These are phyloP conservation scores for Prinsepia uniflora DNA, from an alignment of 306 rosid species.

Conservation along the genomic window DNA sequence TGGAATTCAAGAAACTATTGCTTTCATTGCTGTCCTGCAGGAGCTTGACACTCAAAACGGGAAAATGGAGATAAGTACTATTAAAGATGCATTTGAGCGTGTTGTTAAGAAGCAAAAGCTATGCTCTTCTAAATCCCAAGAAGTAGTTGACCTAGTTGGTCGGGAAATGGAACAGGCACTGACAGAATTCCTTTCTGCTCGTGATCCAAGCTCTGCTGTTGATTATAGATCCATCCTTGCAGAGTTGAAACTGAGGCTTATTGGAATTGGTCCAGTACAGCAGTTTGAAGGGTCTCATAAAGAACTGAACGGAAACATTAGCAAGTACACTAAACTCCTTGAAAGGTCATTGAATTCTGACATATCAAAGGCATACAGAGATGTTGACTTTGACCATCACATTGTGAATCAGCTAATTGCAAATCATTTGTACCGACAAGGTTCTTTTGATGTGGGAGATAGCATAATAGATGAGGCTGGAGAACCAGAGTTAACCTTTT, in stretches of 20 bases:
- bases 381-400: conserved; percentile 64
- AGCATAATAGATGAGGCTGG: conserved; percentile 64
- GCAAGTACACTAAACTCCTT: conserved; percentile 62
- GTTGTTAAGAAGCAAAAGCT: conserved; percentile 76
- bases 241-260: conserved; percentile 56
- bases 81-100: conserved; percentile 77
- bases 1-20: not conserved
- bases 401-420: conserved; percentile 62
- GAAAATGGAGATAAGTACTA: conserved; percentile 62
- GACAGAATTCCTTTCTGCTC: conserved; percentile 47
- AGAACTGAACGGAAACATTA: conserved; percentile 51
- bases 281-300: conserved; percentile 67
- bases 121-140: conserved; percentile 63
- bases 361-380: conserved; percentile 80
- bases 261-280: conserved; percentile 47
- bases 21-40: conserved; percentile 38
- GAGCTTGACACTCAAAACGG: conserved; percentile 27
- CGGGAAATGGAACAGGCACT: conserved; percentile 60
- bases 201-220: conserved; percentile 34
- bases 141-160: conserved; percentile 65
- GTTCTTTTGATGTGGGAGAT: conserved; percentile 74
- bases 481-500: conserved; percentile 42
- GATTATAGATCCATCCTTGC: conserved; percentile 53
- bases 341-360: conserved; percentile 61
- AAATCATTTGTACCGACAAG: conserved; percentile 67